Evolutionary conservation across 2,329 filamentous ascomycete genomes (phyloP), one percentile per base, ranked within the genome.

Genomic region (Cryphonectria radicalis): DNA sequence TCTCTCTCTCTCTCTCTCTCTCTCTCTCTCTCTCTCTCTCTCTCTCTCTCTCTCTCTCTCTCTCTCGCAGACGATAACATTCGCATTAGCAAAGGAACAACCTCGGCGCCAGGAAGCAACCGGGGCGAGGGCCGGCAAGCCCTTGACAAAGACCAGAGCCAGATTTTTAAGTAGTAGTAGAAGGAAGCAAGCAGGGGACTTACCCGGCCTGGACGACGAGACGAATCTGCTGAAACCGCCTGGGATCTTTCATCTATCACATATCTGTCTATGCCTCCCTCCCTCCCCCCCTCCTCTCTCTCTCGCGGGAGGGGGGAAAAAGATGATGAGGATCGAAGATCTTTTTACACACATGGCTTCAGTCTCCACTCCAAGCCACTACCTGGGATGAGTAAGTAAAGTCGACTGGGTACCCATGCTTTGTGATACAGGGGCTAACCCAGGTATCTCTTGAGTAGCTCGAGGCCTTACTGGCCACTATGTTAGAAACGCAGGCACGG

Each of bases 111-210:
- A 25, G 40, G 62, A n/a, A 43, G 19, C 2, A 40, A 42, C 1
- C 37, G 62, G 37, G 62, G 62, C 37, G 37, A 64, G 62, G 25
- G 62, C 62, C 62, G 62, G 62, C 37, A 63, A 40, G 46, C 22
- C 46, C 37, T 25, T n/a, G 4, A 40, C 19, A 40, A 22, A 14
- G 6, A 40, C 4, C 35, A 22, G 25, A 7, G 25, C 28, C 19
- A 17, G 25, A 60, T 32, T 14, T 14, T 22, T n/a, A 2, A 7
- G 22, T 50, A 8, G 4, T 50, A n/a, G 43, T 8, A 7, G 19
- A 22, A 32, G 32, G 32, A 32, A 32, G 32, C 32, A 7, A 50
- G 46, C 46, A 50, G 46, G 46, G 46, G 22, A n/a, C 22, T n/a
- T 19, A 50, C 8, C 22, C 46, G 19, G 19, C 22, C 19, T n/a